Percentiles rank a stretch among this genome's conserved stretches.
Evolutionary conservation across 2,329 filamentous ascomycete species (phyloP).

Genomic region (Calonectria fujianensis): DNA sequence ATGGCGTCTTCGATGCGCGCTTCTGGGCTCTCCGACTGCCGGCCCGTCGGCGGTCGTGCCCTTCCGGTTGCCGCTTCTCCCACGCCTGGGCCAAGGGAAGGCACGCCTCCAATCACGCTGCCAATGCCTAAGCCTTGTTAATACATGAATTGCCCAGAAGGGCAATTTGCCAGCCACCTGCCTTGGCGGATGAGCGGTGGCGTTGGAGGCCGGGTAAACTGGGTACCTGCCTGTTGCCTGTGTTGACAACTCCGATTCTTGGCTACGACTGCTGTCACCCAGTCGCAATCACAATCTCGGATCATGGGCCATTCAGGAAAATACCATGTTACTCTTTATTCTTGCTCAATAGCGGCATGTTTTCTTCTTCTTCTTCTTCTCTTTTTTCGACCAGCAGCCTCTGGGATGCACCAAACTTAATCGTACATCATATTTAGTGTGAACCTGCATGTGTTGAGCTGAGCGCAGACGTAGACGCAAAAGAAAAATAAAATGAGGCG

Average conservation of each 20-base stretch:
- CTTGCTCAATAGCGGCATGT: too few species aligned
- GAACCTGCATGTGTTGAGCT: too few species aligned
- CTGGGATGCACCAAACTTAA: too few species aligned
- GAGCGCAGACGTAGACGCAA: too few species aligned
- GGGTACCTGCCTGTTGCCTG: neutral
- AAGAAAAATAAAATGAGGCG: too few species aligned
- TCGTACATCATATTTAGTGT: too few species aligned
- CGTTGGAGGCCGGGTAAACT: slow-evolving; percentile 5
- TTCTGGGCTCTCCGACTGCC: slow-evolving; percentile 49
- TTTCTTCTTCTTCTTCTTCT: too few species aligned
- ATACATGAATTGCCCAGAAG: slow-evolving; percentile 23
- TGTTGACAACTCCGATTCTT: neutral
- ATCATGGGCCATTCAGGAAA: neutral
- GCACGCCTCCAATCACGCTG: slow-evolving; percentile 24
- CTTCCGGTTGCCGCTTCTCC: slow-evolving; percentile 48
- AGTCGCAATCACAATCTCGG: too few species aligned
- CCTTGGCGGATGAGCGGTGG: neutral
- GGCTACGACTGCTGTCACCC: neutral
- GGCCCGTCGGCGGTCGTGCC: slow-evolving; percentile 51
- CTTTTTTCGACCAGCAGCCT: too few species aligned
- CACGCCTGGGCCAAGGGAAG: neutral
- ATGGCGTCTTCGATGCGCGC: slow-evolving; percentile 20
- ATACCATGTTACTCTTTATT: neutral
- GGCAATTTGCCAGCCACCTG: neutral
- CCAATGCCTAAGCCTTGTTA: slow-evolving; percentile 15